Evolutionary conservation across 2,329 filamentous ascomycete species (phyloP), one percentile per base, ranked within the genome.

Genomic region (Arthrobotrys sinensis): DNA sequence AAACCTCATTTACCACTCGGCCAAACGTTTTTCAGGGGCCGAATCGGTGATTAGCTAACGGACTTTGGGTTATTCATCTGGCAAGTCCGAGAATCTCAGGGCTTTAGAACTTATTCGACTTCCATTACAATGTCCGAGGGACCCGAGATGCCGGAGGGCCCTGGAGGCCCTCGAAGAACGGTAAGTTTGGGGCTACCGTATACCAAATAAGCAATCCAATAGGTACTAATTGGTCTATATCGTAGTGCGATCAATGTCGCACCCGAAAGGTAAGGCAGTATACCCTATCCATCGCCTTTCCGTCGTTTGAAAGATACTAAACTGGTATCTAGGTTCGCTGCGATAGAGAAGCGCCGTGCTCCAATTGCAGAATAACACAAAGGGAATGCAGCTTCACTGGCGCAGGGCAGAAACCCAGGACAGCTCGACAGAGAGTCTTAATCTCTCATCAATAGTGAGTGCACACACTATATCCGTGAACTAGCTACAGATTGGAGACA

Each of bases 371-470:
- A 38, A 88, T 86, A 24, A 87, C 88, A 32, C 87, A 86, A 79
- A 85, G 88, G 7, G 81, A 85, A 11, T 90, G 88, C 81, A 88
- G 87, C 73, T 89, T 87, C 3, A 88, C 87, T 0, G 88, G 88
- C 2, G 84, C 85, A 11, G 87, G 87, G 6, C 88, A 89, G 81
- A 86, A 87, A 76, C 87, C 87, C 28, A 88, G 87, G 81, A 88
- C 89, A 81, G 84, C 85, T 52, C 85, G 88, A 46, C 88, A 89
- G 81, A 85, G 88, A 65, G 88, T 90, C 45, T 84, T 90, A 79
- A 89, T 90, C 75, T 89, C 88, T 1, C 88, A 87, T 50, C 88
- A 89, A 86, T 90, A 90, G 88, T 89, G 83, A 80, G 87, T 85
- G 40, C 7, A 4, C 52, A 38, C 16, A 10, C 1, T 19, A 14